Evolutionary conservation across 768 basidiomycete genomes (phyloP).

Genomic region (Cystoderma amianthinum): DNA sequence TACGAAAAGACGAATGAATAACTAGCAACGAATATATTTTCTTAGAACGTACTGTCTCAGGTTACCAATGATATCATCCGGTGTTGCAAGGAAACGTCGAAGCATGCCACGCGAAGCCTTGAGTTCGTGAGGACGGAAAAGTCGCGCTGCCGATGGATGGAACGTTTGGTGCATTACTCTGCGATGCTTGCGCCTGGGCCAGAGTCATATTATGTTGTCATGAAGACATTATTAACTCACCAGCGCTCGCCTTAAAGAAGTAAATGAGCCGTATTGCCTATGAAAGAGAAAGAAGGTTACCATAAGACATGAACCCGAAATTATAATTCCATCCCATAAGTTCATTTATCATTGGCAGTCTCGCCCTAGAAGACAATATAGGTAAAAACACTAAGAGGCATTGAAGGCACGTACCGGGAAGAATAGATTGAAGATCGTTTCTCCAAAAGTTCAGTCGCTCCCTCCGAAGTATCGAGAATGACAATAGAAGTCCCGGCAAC

Average conservation of each 20-base stretch:
- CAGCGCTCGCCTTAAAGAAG: slow-evolving; percentile 7
- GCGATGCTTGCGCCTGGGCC: slow-evolving; percentile 10
- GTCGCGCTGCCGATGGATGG: slow-evolving; percentile 7
- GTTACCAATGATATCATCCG: slow-evolving; percentile 22
- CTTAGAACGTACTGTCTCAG: slow-evolving; percentile 23
- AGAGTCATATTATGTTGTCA: no score
- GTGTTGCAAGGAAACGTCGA: slow-evolving; percentile 20
- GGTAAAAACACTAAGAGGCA: neutral
- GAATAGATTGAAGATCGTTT: slow-evolving; percentile 34
- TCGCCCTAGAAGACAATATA: slow-evolving; percentile 4
- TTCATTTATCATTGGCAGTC: slow-evolving; percentile 13
- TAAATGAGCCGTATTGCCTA: neutral
- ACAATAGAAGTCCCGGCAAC: slow-evolving; percentile 16
- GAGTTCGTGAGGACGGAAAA: slow-evolving; percentile 20
- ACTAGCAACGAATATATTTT: neutral
- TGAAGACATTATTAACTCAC: no score
- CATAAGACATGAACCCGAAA: slow-evolving; percentile 23
- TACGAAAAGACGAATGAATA: slow-evolving; percentile 8
- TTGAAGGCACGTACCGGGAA: slow-evolving; percentile 13
- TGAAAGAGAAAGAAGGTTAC: slow-evolving; percentile 5
- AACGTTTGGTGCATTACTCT: slow-evolving; percentile 11
- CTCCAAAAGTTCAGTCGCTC: slow-evolving; percentile 34
- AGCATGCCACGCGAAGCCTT: slow-evolving; percentile 22
- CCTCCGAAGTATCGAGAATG: slow-evolving; percentile 28
- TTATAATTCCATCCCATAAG: slow-evolving; percentile 19